Conservation (phyloP, 176 grass and related monocot genomes). For the Triticum timopheevii region DNA sequence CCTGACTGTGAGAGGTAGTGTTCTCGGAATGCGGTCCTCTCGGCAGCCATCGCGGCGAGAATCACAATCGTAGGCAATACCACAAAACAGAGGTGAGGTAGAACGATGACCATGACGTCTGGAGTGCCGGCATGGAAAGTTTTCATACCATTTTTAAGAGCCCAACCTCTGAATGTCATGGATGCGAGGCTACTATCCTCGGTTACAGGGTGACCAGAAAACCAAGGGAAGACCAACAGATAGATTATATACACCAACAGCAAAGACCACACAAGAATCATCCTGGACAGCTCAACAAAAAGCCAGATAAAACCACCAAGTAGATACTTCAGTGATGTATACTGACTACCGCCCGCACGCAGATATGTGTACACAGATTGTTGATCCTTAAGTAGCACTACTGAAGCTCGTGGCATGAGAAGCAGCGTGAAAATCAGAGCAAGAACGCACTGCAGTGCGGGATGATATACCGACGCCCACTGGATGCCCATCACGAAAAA, state of each 20-base stretch:
- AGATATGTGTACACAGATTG: constrained; percentile 44
- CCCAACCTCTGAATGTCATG: constrained; percentile 89
- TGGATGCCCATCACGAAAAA: constrained; percentile 90
- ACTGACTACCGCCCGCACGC: constrained; percentile 33
- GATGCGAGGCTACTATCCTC: constrained; percentile 52
- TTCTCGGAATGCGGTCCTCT: constrained; percentile 57
- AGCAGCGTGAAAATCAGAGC: constrained; percentile 63
- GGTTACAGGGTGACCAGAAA: constrained; percentile 74
- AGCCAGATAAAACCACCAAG: constrained; percentile 47
- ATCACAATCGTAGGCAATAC: constrained; percentile 67
- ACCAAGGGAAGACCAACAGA: constrained; percentile 80
- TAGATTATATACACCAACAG: constrained; percentile 68
- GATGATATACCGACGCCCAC: constrained; percentile 75
- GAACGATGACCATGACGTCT: constrained; percentile 92
- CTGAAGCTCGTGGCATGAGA: constrained; percentile 51
- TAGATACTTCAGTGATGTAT: constrained; percentile 42
- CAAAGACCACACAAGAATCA: constrained; percentile 61
- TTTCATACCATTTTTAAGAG: constrained; percentile 33
- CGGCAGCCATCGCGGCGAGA: constrained; percentile 74
- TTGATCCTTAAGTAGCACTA: constrained; percentile 54
- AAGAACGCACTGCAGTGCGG: constrained; percentile 53
- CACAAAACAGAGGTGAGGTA: constrained; percentile 83
- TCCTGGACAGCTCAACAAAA: constrained; percentile 65
- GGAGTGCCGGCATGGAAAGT: constrained; percentile 52
- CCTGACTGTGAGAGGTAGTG: constrained; percentile 77